Percentiles rank a stretch among this genome's conserved stretches.
These are phyloP conservation scores for Emiliania huxleyi DNA, from an alignment of 78 protist species.

Conservation along the genomic window DNA sequence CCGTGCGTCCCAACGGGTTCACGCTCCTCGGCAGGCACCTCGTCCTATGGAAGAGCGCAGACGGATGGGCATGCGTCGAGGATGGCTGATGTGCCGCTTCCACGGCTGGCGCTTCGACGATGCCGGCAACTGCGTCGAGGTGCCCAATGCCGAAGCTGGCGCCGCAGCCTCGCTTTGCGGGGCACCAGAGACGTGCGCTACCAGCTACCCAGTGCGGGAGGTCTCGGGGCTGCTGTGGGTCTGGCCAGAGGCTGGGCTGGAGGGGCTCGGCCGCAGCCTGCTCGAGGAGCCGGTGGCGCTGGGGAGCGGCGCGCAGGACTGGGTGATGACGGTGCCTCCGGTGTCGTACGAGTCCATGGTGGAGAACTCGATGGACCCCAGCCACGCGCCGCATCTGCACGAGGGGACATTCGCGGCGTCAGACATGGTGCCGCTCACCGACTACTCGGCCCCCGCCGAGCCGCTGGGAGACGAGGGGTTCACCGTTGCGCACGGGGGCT, in stretches of 20 bases:
- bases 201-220: background rate
- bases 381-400: background rate
- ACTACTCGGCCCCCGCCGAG: background rate
- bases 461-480: background rate
- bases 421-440: background rate
- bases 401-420: background rate
- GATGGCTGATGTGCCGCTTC: conserved; percentile 22
- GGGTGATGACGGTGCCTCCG: background rate
- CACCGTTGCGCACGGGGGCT: background rate
- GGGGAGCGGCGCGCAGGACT: background rate
- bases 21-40: background rate
- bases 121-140: background rate
- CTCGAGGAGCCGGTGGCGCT: background rate
- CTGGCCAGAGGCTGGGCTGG: background rate
- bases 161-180: background rate
- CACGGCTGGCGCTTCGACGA: conserved; percentile 11
- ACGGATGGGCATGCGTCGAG: background rate
- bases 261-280: background rate
- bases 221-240: conserved; percentile 23
- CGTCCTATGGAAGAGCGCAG: background rate
- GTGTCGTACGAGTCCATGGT: background rate
- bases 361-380: background rate
- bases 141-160: background rate
- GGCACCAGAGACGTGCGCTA: background rate
- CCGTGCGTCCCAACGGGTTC: background rate